phyloP scores from a whole-genome alignment of 352 stramenopile genomes.

The Pythium apleroticum region DNA sequence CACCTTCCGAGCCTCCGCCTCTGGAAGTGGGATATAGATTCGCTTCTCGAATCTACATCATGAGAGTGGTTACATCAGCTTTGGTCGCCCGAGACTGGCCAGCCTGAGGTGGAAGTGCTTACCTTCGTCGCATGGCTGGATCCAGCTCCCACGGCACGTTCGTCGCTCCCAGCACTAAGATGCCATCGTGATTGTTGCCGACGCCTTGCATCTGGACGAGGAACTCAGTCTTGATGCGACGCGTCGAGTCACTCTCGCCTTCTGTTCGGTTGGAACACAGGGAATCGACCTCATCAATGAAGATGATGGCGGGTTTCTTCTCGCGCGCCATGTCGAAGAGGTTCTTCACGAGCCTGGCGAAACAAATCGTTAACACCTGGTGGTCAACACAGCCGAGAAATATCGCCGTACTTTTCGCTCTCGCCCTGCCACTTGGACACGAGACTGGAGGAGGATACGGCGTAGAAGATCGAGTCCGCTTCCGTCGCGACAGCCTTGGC shows the following conservation, averaged over 20 bases:
- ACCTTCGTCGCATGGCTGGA: conserved; percentile 94
- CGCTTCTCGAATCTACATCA: conserved; percentile 95
- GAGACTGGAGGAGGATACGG: conserved; percentile 96
- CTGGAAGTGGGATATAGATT: conserved; percentile 98
- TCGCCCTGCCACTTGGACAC: conserved; percentile 99
- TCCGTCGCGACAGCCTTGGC: conserved; percentile 99
- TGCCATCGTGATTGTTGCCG: conserved; percentile 84
- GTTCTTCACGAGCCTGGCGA: conserved; percentile 93
- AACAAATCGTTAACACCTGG: too few relatives aligned
- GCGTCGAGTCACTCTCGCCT: conserved; percentile 94
- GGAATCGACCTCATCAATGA: conserved; percentile 98
- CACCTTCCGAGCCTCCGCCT: conserved; percentile 85
- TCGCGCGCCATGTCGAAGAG: conserved; percentile 98
- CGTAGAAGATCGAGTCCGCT: conserved; percentile 98
- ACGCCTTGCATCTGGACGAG: conserved; percentile 98
- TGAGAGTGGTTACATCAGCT: background rate
- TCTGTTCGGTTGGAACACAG: conserved; percentile 91
- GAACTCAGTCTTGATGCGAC: conserved; percentile 98
- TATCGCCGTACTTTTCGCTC: conserved; percentile 75
- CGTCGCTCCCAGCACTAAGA: conserved; percentile 96
- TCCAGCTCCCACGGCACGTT: conserved; percentile 99
- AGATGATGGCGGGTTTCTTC: conserved; percentile 93
- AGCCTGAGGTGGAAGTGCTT: too few relatives aligned
- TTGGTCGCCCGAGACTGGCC: too few relatives aligned
- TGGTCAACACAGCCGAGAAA: too few relatives aligned